Conservation (phyloP, 371 early-diverging fungal genomes). For the Chytridiales sp. region DNA sequence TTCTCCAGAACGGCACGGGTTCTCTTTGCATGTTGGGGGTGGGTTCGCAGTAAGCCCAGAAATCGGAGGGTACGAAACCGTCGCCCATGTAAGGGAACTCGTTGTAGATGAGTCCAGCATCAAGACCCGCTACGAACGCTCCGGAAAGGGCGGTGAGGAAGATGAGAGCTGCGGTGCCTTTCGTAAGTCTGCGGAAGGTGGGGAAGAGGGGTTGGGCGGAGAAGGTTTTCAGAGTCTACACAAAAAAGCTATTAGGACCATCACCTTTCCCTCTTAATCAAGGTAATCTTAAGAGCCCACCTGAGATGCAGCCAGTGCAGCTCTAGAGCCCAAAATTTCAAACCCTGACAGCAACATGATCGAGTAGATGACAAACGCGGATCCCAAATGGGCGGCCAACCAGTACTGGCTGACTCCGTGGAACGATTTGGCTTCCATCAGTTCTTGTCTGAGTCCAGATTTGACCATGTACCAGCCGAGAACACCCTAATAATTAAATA, state of each 20-base stretch:
- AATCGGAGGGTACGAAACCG: conserved; percentile 53
- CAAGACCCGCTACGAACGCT: conserved; percentile 95
- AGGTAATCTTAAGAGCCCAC: neutral
- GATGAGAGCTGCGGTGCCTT: conserved; percentile 65
- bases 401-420: conserved; percentile 92
- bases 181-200: conserved; percentile 32
- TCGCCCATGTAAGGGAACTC: conserved; percentile 92
- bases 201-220: conserved; percentile 1
- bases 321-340: conserved; percentile 53
- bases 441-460: conserved; percentile 79
- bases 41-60: conserved; percentile 37
- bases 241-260: too few species aligned
- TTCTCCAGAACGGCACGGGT: conserved; percentile 61
- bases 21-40: conserved; percentile 11
- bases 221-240: neutral
- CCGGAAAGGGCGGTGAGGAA: conserved; percentile 85
- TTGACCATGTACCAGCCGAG: conserved; percentile 99
- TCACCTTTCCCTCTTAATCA: too few species aligned
- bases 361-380: conserved; percentile 86
- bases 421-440: conserved; percentile 63
- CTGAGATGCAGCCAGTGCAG: neutral
- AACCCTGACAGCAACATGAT: conserved; percentile 76
- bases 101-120: conserved; percentile 95
- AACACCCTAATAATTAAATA: conserved; percentile 67
- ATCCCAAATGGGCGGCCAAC: conserved; percentile 87